Conservation (phyloP, 2,329 filamentous ascomycete genomes). For the Pseudogymnoascus sp. region DNA sequence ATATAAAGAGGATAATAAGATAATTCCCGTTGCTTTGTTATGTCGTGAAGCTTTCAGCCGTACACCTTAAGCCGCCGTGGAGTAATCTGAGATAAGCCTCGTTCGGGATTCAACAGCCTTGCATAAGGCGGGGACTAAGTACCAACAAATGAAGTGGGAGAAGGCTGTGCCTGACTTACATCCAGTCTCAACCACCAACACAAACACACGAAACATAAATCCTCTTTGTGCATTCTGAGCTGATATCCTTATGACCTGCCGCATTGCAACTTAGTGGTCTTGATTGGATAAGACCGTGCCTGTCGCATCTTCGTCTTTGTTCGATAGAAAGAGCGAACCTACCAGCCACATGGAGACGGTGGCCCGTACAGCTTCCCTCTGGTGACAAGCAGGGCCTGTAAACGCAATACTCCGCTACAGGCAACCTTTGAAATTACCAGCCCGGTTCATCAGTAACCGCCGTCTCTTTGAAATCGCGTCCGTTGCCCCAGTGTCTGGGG, state of each 20-base stretch:
- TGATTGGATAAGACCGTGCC: background rate
- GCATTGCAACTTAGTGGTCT: background rate
- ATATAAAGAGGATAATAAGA: background rate
- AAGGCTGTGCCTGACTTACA: background rate
- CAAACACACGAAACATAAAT: background rate
- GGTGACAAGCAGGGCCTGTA: constrained; percentile 3
- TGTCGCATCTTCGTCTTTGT: background rate
- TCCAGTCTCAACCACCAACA: background rate
- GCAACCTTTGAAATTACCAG: background rate
- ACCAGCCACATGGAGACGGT: constrained; percentile 1
- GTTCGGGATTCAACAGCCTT: constrained; percentile 1
- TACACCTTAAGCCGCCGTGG: background rate
- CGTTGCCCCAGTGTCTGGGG: background rate
- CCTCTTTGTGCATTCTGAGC: background rate
- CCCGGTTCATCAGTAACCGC: constrained; percentile 1
- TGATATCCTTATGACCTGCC: background rate
- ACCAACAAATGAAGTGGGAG: constrained; percentile 6
- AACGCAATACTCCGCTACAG: background rate
- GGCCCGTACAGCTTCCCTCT: background rate
- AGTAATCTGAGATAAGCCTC: background rate
- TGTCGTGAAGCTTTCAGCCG: background rate
- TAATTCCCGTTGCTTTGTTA: background rate
- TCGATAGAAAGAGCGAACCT: background rate
- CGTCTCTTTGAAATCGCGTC: background rate
- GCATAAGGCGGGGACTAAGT: constrained; percentile 6